phyloP scores from a whole-genome alignment of 139 green algal genomes.

The Dunaliella sp. region DNA sequence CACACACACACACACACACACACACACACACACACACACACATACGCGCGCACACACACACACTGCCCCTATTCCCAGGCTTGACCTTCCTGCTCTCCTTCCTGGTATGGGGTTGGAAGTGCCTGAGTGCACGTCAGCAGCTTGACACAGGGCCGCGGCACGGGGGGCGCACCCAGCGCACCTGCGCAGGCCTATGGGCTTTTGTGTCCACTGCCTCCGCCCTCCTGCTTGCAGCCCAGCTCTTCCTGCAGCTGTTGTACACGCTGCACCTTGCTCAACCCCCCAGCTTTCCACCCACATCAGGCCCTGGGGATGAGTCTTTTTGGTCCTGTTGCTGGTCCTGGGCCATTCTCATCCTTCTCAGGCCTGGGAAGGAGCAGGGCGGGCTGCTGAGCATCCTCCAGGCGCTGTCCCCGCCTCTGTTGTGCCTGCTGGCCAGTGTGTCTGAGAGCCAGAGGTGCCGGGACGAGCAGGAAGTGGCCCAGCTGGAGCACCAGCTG shows the following conservation, averaged over 20 bases:
- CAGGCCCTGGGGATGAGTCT: neutral
- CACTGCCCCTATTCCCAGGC: neutral
- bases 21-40: neutral
- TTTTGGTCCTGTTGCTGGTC: neutral
- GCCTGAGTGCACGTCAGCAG: neutral
- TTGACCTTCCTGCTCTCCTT: neutral
- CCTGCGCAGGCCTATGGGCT: neutral
- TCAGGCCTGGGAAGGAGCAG: neutral
- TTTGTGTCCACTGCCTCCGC: neutral
- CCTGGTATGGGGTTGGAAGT: constrained; percentile 1
- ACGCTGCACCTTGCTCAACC: neutral
- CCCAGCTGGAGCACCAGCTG: neutral
- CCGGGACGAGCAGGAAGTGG: neutral
- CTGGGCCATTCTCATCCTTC: neutral
- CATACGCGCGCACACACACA: constrained; percentile 5
- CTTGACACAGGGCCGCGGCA: no score
- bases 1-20: neutral
- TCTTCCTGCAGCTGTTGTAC: constrained; percentile 7
- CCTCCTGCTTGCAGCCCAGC: neutral
- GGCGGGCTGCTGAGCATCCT: neutral
- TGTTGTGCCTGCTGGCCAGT: neutral
- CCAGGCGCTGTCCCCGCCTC: neutral
- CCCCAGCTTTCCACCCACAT: neutral
- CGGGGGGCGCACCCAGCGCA: no score
- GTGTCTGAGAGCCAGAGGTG: constrained; percentile 1